phyloP scores from a whole-genome alignment of 106 monocot species.

The Dendrobium officinale region DNA sequence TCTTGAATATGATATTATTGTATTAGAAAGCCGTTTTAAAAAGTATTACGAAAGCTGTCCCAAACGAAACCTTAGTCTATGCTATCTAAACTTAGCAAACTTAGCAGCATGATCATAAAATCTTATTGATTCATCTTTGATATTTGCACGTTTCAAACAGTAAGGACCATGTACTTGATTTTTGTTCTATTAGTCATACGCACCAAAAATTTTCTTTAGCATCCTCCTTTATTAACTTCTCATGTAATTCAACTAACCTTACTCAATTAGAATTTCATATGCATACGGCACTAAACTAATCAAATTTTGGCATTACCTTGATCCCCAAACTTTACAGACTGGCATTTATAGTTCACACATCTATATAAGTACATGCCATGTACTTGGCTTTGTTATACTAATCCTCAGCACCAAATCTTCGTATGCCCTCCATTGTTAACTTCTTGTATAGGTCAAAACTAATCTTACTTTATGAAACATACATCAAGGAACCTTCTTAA shows the following conservation, averaged over 20 bases:
- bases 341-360: too few relatives aligned
- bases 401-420: neutral
- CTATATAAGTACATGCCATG: neutral
- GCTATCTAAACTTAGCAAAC: neutral
- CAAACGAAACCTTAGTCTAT: neutral
- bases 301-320: neutral
- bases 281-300: slow-evolving; percentile 1
- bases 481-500: neutral
- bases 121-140: neutral
- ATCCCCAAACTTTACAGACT: neutral
- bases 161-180: neutral
- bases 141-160: neutral
- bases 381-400: neutral
- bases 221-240: neutral
- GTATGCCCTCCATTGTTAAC: neutral
- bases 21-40: too few relatives aligned
- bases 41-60: too few relatives aligned
- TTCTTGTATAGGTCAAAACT: neutral
- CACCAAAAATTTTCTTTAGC: neutral
- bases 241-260: neutral
- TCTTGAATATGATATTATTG: too few relatives aligned
- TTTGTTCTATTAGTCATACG: neutral
- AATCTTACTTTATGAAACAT: neutral
- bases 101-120: neutral
- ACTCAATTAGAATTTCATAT: neutral